Evolutionary conservation across 2,329 filamentous ascomycete species (phyloP), one percentile per base, ranked within the genome.

Genomic region (Triangularia verruculosa): DNA sequence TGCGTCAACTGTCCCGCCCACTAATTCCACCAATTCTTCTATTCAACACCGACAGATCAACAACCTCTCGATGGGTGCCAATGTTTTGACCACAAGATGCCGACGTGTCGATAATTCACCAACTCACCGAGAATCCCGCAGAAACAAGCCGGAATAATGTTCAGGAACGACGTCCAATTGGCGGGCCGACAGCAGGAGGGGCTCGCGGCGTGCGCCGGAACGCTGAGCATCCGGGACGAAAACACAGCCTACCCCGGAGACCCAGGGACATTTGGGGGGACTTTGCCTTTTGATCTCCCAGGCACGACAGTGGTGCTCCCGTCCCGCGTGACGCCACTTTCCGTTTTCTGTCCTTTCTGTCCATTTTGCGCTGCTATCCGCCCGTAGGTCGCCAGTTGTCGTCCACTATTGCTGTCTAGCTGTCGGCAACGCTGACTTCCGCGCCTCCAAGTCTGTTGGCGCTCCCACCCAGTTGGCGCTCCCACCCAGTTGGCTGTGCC

Each of bases 181-280:
- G 57, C 57, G 27, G 64, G 60, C 57, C 43, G 60, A 28, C 63
- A 52, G 47, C 43, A 22, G n/a, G 22, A 56, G 53, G 57, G 25
- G n/a, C 12, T 53, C 55, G 57, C 66, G 28, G 66, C 63, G 65
- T 66, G 66, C 65, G 57, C 61, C 67, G 67, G 67, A 68, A 65
- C 53, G 13, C 54, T 61, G 53, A 54, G 32, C 63, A 67, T 68
- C 67, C 67, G 65, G 56, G 34, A 32, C 53, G 55, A 64, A n/a
- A 62, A 64, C 62, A 39, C 32, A 59, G 34, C 62, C 59, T 57
- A 61, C 54, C 17, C 43, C 57, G 11, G 34, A 51, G 57, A 30
- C 57, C 57, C 51, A 15, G 51, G 25, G 28, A 39, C 57, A n/a
- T 25, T 27, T 39, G 34, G 20, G 17, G 39, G 43, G 30, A 17